Evolutionary conservation across 2,329 filamentous ascomycete species (phyloP), one percentile per base, ranked within the genome.

Genomic region (Stagonosporopsis rhizophila): DNA sequence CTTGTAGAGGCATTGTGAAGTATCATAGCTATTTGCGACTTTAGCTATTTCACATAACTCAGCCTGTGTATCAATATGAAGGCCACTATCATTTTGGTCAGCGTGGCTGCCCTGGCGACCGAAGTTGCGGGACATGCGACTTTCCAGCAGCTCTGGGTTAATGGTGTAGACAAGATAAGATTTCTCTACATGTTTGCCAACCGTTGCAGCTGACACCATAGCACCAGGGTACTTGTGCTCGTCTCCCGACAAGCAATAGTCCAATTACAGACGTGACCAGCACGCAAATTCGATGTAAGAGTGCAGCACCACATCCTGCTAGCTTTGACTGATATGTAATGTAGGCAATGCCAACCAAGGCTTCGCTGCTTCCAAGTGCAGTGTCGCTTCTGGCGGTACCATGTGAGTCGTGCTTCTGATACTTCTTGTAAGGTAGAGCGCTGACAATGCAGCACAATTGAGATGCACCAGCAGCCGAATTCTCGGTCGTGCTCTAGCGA

Each of bases 401-500:
- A 75, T 51, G 44, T 49, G 32, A 40, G 45, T 44, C 1, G 15
- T n/a, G 5, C 25, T 11, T 7, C 15, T 2, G n/a, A 7, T 25
- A 19, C 17, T 14, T 1, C 7, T 1, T 27, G 2, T 8, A n/a
- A n/a, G n/a, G n/a, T 7, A 23, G 15, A 7, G 9, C 37, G 8
- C 52, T 44, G 4, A 55, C 9, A 3, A 28, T 6, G 14, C 14
- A 55, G 52, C 23, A 82, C 73, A 15, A 61, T 73, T 7, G 71
- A 73, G 48, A 82, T 44, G 83, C 83, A 55, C 70, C 80, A 70
- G 82, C 83, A 83, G 61, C 71, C 53, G 78, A 83, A 71, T 80
- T 82, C 82, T 82, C 82, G 37, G 77, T 84, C 72, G 66, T 78
- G 65, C 81, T 82, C 68, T 15, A 69, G 67, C 37, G 70, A 74